A percentile compares a stretch with the other conserved stretches of the same genome.
Conservation (phyloP, 495 filamentous ascomycete genomes). For the Aspergillus leporis region DNA sequence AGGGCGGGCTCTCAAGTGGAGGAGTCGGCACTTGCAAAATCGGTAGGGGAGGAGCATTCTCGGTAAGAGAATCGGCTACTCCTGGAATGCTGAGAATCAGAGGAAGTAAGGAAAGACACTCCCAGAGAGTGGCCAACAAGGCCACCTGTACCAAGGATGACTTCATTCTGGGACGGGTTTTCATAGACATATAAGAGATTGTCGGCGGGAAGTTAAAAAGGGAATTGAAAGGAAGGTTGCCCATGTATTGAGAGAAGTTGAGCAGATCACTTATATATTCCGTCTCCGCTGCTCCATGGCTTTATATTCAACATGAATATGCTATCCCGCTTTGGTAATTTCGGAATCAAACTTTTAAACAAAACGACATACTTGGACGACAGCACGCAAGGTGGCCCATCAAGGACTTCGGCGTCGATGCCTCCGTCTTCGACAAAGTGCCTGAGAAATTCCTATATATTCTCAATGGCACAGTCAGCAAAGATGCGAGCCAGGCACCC, state of each 20-base stretch:
- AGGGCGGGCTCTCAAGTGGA: slow-evolving; percentile 54
- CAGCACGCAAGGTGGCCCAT: slow-evolving; percentile 8
- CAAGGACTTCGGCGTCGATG: slow-evolving; percentile 63
- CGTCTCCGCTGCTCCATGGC: not conserved
- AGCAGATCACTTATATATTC: not conserved
- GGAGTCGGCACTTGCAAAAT: slow-evolving; percentile 61
- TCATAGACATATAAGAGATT: no score
- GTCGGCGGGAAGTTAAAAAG: no score
- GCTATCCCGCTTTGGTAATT: not conserved
- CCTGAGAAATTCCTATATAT: slow-evolving; percentile 63
- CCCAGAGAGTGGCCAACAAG: slow-evolving; percentile 22
- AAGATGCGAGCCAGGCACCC: slow-evolving; percentile 46
- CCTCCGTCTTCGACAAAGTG: slow-evolving; percentile 56
- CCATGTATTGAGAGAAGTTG: not conserved
- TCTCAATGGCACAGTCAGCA: slow-evolving; percentile 52
- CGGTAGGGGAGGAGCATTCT: slow-evolving; percentile 53
- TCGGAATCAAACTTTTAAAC: not conserved
- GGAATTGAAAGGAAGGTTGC: slow-evolving; percentile 6
- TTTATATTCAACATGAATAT: not conserved
- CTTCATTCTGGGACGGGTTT: slow-evolving; percentile 31
- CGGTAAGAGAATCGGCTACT: slow-evolving; percentile 54
- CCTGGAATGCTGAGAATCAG: slow-evolving; percentile 61
- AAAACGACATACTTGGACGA: not conserved
- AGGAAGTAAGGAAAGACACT: slow-evolving; percentile 45
- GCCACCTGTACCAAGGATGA: slow-evolving; percentile 22